A percentile compares a stretch with the other conserved stretches of the same genome.
Evolutionary conservation across 1,284 basidiomycete genomes (phyloP).

Genomic region (Omphalotus olearius): DNA sequence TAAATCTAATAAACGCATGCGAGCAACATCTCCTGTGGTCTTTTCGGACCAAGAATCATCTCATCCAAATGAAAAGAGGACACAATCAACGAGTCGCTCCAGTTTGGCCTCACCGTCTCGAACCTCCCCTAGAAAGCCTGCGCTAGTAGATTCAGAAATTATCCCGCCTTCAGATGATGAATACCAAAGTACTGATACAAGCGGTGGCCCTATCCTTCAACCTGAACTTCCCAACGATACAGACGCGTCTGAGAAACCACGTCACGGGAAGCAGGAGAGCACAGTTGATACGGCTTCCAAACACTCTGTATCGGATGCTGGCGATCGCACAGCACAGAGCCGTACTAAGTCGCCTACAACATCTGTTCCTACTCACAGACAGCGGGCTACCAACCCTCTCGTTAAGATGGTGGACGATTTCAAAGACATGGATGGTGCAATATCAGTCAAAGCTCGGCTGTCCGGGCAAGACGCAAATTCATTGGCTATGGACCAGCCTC

Average conservation of each 20-base stretch:
- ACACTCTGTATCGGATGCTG: background rate
- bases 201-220: background rate
- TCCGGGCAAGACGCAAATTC: constrained; percentile 14
- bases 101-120: constrained; percentile 8
- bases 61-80: background rate
- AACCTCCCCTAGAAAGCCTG: constrained; percentile 5
- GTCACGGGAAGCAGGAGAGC: background rate
- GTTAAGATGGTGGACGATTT: constrained; percentile 46
- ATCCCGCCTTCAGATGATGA: constrained; percentile 33
- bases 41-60: constrained; percentile 19
- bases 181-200: constrained; percentile 11
- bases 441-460: constrained; percentile 43
- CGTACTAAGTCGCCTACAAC: background rate
- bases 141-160: constrained; percentile 11
- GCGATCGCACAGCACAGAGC: background rate
- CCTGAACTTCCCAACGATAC: background rate
- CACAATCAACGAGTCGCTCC: constrained; percentile 2
- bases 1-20: constrained; percentile 3
- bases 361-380: constrained; percentile 39
- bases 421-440: constrained; percentile 31
- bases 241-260: constrained; percentile 1
- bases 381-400: constrained; percentile 44
- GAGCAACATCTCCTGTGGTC: constrained; percentile 10
- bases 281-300: too few species aligned
- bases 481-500: constrained; percentile 12